phyloP scores from a whole-genome alignment of 805 yeast species.

The Schizosaccharomyces osmophilus region DNA sequence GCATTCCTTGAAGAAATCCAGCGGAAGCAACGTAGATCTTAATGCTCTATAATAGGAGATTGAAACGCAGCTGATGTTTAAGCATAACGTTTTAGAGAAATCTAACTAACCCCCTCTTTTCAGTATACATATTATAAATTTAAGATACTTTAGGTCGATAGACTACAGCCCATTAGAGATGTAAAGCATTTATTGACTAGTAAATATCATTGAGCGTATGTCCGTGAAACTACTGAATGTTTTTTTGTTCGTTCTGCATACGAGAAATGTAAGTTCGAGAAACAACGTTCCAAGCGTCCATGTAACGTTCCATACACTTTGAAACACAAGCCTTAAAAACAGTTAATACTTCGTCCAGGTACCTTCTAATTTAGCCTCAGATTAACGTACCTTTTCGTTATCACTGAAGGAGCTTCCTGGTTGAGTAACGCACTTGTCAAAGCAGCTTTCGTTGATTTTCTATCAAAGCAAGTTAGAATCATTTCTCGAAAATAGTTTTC shows the following conservation, averaged over 20 bases:
- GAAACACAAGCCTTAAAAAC: conserved; percentile 24
- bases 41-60: no score
- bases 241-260: conserved; percentile 20
- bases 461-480: background rate
- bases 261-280: conserved; percentile 46
- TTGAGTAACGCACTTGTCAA: conserved; percentile 36
- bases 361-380: background rate
- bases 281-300: conserved; percentile 59
- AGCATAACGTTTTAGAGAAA: no score
- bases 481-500: background rate
- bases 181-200: no score
- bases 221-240: background rate
- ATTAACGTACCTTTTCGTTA: conserved; percentile 19
- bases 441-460: conserved; percentile 54
- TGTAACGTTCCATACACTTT: conserved; percentile 49
- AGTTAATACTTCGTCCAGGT: conserved; percentile 2
- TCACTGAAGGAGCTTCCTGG: conserved; percentile 24
- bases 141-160: no score
- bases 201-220: no score
- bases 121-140: no score
- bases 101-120: no score
- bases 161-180: no score
- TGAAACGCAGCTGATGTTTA: no score
- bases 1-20: background rate
- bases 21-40: background rate